phyloP scores from a whole-genome alignment of 495 filamentous ascomycete species.

The Terfezia claveryi region DNA sequence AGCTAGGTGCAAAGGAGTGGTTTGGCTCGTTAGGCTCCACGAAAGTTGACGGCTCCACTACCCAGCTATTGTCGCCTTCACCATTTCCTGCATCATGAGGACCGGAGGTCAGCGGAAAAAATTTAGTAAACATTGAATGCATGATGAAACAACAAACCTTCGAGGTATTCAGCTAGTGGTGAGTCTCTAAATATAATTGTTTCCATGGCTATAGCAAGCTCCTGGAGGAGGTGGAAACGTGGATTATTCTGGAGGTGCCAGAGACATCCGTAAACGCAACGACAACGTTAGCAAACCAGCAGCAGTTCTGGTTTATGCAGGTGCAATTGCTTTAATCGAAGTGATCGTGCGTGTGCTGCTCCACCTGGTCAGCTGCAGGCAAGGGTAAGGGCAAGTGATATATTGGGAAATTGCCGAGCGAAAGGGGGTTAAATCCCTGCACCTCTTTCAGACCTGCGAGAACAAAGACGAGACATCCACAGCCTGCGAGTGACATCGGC shows the following conservation, averaged over 20 bases:
- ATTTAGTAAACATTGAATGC: too few relatives aligned
- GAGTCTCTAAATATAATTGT: slow-evolving; percentile 74
- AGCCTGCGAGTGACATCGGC: too few relatives aligned
- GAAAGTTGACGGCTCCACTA: slow-evolving; percentile 22
- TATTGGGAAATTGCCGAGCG: not conserved
- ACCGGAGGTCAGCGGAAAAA: slow-evolving; percentile 4
- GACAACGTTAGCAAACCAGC: not conserved
- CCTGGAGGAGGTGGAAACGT: not conserved
- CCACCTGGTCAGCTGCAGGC: too few relatives aligned
- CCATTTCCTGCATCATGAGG: slow-evolving; percentile 23
- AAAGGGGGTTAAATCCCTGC: not conserved
- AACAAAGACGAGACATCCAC: too few relatives aligned
- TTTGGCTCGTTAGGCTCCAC: slow-evolving; percentile 6
- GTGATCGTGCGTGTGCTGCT: too few relatives aligned
- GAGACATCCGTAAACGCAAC: not conserved
- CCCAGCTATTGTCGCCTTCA: slow-evolving; percentile 24
- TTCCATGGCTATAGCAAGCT: slow-evolving; percentile 43
- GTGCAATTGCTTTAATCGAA: not conserved
- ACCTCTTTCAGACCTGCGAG: too few relatives aligned
- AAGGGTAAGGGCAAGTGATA: too few relatives aligned
- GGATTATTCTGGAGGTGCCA: not conserved
- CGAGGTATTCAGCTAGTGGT: slow-evolving; percentile 78
- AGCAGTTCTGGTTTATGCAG: not conserved
- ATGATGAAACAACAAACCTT: slow-evolving; percentile 36
- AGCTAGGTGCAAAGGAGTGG: slow-evolving; percentile 8